Base-by-base conservation (phyloP, 2,329 filamentous ascomycete species). In the Lachnellula willkommii region DNA sequence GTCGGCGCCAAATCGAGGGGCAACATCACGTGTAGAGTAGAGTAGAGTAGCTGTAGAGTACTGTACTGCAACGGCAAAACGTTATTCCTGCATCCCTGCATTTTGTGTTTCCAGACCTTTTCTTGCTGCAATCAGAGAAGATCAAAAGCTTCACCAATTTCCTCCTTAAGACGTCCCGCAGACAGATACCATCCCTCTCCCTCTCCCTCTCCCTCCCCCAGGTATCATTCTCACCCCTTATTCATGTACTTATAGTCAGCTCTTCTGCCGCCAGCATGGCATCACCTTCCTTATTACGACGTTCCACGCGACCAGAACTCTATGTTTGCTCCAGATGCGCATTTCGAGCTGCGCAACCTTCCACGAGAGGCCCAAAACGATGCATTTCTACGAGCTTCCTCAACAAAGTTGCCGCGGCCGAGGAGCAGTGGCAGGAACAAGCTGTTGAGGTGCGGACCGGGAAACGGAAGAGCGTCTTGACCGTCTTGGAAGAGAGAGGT, bases 401-500 rank as follows among this genome's bases (percentile, higher is more conserved):
- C 24, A 58, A 60, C 11, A 72, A 70, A 49, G 50, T 61, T 7
- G 65, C 61, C 14, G 61, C 65, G 48, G 69, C 68, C 3, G 63
- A 68, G 53, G 12, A 57, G 11, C 66, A 73, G 20, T 87, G 84
- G 83, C 63, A 73, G 15, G 59, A 70, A 47, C 70, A 71, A 51
- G 80, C 80, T 3, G 56, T 71, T 37, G 65, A 68, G 56, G 83
- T 87, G 46, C 47, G 73, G 50, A 69, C 71, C 1, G 83, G 84
- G 46, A 71, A 80, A 62, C 54, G 70, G 48, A 73, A 73, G 46
- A 74, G 82, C 60, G 77, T 86, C 52, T 83, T 88, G 73, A 80
- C 82, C 52, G 65, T 86, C 17, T 75, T 94, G 12, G 81, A 89
- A 63, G 84, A 88, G 70, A 78, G 89, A 65, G 89, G 88, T 45